Conservation (phyloP, 1,284 basidiomycete species). For the Cryptococcus amylolentus region DNA sequence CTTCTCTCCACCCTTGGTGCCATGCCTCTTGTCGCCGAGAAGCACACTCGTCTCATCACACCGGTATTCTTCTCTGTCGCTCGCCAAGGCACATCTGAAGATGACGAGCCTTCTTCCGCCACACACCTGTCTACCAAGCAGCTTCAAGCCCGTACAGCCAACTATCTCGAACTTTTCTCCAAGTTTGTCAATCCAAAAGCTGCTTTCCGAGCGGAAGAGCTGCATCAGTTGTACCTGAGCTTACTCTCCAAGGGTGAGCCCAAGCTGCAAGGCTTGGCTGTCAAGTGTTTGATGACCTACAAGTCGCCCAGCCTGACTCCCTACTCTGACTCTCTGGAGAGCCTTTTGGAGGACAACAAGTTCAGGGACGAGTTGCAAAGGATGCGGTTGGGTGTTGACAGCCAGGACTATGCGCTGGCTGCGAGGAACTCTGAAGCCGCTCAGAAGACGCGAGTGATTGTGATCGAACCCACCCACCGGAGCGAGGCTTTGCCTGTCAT, state of each 20-base stretch:
- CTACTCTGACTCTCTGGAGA: constrained; percentile 65
- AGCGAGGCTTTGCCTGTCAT: constrained; percentile 68
- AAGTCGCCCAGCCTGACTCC: constrained; percentile 66
- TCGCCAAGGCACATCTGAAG: constrained; percentile 10
- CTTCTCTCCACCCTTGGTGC: constrained; percentile 66
- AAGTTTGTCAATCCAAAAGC: constrained; percentile 91
- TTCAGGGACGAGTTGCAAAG: constrained; percentile 84
- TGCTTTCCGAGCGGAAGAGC: constrained; percentile 64
- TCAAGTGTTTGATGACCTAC: constrained; percentile 80
- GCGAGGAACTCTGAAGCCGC: constrained; percentile 69
- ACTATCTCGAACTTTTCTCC: constrained; percentile 81
- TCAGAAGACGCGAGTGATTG: constrained; percentile 71
- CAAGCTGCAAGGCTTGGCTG: constrained; percentile 68
- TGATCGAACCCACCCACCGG: constrained; percentile 63
- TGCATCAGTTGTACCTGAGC: constrained; percentile 66
- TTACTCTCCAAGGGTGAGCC: constrained; percentile 85
- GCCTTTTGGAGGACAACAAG: constrained; percentile 75
- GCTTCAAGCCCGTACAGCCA: constrained; percentile 55
- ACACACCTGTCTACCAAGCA: constrained; percentile 44
- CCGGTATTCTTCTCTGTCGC: constrained; percentile 64
- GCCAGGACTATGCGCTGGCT: constrained; percentile 57
- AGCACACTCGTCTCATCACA: constrained; percentile 75
- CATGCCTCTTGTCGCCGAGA: constrained; percentile 69
- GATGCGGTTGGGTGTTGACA: constrained; percentile 59
- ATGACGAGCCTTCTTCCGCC: constrained; percentile 6